phyloP scores from a whole-genome alignment of 345 rosid genomes.

The Hypericum perforatum region DNA sequence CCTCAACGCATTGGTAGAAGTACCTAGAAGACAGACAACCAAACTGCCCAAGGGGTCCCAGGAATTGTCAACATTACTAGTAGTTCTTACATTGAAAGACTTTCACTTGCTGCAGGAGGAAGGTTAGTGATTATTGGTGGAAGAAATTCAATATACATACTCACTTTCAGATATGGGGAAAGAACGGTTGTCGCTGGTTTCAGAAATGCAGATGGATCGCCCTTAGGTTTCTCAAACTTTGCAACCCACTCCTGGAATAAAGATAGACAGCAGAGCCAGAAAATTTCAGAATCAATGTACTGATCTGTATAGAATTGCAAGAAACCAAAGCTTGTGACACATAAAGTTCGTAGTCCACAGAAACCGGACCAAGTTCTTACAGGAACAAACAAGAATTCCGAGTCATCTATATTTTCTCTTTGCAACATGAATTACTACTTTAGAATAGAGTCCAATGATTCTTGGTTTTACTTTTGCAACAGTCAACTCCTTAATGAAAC shows the following conservation, averaged over 20 bases:
- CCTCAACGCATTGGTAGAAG: conserved; percentile 73
- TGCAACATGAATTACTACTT: neutral
- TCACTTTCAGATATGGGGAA: conserved; percentile 91
- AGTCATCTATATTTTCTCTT: neutral
- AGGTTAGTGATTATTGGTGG: neutral
- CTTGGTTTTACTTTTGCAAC: neutral
- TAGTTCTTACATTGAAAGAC: neutral
- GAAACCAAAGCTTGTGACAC: too few species aligned
- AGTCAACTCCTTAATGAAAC: too few species aligned
- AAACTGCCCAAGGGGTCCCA: conserved; percentile 49
- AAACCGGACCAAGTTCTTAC: too few species aligned
- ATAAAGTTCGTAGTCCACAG: too few species aligned
- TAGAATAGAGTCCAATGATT: neutral
- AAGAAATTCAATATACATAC: conserved; percentile 15
- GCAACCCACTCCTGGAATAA: conserved; percentile 75
- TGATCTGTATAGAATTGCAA: neutral
- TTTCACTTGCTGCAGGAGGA: neutral
- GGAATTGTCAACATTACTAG: neutral
- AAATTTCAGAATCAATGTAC: neutral
- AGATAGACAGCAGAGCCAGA: neutral
- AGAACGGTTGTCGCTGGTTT: conserved; percentile 85
- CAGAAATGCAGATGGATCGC: conserved; percentile 75
- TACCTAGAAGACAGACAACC: conserved; percentile 97
- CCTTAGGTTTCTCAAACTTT: conserved; percentile 93
- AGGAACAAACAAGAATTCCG: too few species aligned